Base-by-base conservation (phyloP, 2,329 filamentous ascomycete genomes). In the Seiridium cupressi region DNA sequence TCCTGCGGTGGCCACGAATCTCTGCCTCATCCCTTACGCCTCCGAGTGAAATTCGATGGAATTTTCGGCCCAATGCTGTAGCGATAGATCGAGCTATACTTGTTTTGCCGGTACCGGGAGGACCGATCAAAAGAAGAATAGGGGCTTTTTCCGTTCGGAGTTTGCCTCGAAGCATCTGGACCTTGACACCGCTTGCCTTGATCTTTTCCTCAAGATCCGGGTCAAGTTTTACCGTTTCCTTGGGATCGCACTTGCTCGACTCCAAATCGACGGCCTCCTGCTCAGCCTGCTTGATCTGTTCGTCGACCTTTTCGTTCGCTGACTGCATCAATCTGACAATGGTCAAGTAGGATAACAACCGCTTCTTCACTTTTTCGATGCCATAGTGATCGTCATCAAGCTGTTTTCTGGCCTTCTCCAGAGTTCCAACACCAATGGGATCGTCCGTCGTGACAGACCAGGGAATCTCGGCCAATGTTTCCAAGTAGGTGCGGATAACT, bases 321-420 rank as follows among this genome's bases (percentile, higher is more conserved):
- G 90, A 88, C 72, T 97, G 93, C 81, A 98, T 99, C 60, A 99
- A 83, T 67, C 95, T 90, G 57, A 99, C 81, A n/a, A 99, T 95
- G 2, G 95, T 96, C 48, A 99, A 82, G 71, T 99, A 99, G 74
- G 98, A 96, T 4, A 99, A 83, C 31, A 99, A 77, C 48, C 95
- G 85, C 83, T 97, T 97, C 85, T 99, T 99, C 71, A 99, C 94
- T 76, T 94, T 96, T 63, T 98, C 93, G 11, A 99, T 80, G 0
- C 95, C 95, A 68, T 98, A 98, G 74, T 99, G 95, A 71, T 99
- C 95, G 64, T 96, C 89, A 69, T 99, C 93, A 5, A 99, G 84
- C 74, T 98, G 95, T 76, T 93, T 91, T 58, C 92, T 87, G 5
- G 95, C 95, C 66, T 84, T 85, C 61, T 84, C 82, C 60, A 98